Conservation (phyloP, 139 green algal genomes). For the Haematococcus lacustris region DNA sequence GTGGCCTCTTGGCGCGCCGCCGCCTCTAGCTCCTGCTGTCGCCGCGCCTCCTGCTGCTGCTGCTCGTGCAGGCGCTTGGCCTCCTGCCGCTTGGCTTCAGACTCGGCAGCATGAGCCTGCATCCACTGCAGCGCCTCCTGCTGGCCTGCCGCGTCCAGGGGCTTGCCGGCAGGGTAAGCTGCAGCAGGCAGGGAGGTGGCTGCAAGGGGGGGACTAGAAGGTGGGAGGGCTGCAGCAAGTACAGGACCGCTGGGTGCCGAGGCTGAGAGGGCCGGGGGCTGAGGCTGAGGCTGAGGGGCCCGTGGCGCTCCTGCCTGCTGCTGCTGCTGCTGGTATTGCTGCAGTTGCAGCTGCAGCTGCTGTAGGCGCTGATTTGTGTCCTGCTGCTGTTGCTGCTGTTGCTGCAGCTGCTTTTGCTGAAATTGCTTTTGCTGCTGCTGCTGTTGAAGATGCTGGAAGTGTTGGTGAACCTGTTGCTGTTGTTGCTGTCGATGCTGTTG, state of each 20-base stretch:
- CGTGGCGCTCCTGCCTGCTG: too few relatives aligned
- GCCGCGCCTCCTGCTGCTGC: neutral
- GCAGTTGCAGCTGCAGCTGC: neutral
- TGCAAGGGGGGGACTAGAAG: too few relatives aligned
- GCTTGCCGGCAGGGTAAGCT: neutral
- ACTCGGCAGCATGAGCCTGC: too few relatives aligned
- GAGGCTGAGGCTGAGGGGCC: too few relatives aligned
- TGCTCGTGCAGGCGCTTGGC: neutral
- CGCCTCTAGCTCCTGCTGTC: neutral
- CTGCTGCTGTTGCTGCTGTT: neutral
- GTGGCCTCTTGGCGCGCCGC: neutral
- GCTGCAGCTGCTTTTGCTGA: neutral
- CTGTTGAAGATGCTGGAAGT: neutral
- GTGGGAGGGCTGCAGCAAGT: neutral
- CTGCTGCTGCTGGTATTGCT: neutral
- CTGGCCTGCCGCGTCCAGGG: too few relatives aligned
- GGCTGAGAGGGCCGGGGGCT: too few relatives aligned
- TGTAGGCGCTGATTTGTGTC: neutral
- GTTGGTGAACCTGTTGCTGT: neutral
- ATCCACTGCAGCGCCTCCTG: neutral
- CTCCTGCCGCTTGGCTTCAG: slow-evolving; percentile 2
- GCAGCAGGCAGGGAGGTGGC: too few relatives aligned
- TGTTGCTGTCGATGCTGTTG: neutral
- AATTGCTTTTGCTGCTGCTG: neutral
- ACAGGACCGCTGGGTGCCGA: neutral